Conservation (phyloP, 768 basidiomycete species). For the Calocybe cyanea region DNA sequence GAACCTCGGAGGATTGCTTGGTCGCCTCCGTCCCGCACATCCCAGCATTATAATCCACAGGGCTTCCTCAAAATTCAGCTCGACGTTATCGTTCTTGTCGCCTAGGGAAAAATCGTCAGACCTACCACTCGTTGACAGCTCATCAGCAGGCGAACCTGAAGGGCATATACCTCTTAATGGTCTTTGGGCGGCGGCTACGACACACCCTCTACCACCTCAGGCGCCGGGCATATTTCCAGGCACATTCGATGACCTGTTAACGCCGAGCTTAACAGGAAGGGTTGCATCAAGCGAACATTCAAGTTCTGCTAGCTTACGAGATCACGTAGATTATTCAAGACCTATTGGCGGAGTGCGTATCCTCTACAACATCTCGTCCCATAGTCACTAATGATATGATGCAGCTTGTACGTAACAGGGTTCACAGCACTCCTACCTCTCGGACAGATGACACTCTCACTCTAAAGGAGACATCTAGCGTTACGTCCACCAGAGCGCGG, state of each 20-base stretch:
- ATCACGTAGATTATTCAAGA: constrained; percentile 37
- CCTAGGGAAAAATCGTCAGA: not conserved
- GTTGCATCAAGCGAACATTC: constrained; percentile 20
- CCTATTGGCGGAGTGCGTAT: constrained; percentile 29
- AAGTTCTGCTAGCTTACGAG: constrained; percentile 32
- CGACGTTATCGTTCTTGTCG: constrained; percentile 1
- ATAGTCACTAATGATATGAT: not conserved
- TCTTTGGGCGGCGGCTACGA: constrained; percentile 10
- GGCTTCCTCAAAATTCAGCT: constrained; percentile 4
- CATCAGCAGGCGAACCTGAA: too few species aligned
- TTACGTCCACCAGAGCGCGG: too few species aligned
- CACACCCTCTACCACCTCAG: constrained; percentile 25
- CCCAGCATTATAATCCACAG: constrained; percentile 8
- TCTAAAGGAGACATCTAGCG: not conserved
- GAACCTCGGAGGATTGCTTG: constrained; percentile 4
- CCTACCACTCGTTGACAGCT: too few species aligned
- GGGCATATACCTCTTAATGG: not conserved
- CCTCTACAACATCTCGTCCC: not conserved
- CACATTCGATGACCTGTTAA: constrained; percentile 26
- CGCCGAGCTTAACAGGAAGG: constrained; percentile 21
- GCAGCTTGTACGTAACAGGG: constrained; percentile 24
- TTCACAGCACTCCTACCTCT: constrained; percentile 29
- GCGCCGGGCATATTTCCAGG: constrained; percentile 19
- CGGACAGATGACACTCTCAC: constrained; percentile 11
- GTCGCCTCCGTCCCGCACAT: constrained; percentile 2